A percentile compares a stretch with the other conserved stretches of the same genome.
Conservation (phyloP, 768 basidiomycete genomes). For the Daedaleopsis sinensis region DNA sequence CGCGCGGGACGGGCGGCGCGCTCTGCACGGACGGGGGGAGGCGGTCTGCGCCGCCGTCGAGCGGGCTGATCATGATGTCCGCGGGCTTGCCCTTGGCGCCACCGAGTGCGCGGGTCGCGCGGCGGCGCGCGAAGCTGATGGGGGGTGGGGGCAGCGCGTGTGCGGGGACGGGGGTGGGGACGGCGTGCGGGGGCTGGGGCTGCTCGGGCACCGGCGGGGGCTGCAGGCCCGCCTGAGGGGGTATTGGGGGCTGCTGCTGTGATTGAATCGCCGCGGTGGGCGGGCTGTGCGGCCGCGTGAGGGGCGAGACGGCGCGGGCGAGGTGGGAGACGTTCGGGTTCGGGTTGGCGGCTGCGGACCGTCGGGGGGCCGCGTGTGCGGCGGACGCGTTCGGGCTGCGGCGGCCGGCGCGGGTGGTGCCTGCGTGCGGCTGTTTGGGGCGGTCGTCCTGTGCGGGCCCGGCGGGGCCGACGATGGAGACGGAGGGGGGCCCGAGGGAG, state of each 20-base stretch:
- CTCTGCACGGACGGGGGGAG: constrained; percentile 74
- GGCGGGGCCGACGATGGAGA: constrained; percentile 28
- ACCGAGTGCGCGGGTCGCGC: constrained; percentile 63
- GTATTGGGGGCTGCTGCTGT: constrained; percentile 37
- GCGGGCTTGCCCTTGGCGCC: constrained; percentile 71
- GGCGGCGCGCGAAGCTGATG: constrained; percentile 77
- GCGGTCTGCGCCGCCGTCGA: constrained; percentile 56
- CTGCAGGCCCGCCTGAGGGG: constrained; percentile 20
- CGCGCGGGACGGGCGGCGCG: constrained; percentile 68
- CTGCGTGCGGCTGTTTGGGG: not conserved
- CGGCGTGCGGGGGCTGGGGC: constrained; percentile 20
- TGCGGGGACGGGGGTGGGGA: constrained; percentile 21
- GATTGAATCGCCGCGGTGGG: constrained; percentile 30
- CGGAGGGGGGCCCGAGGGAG: constrained; percentile 27
- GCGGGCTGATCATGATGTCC: constrained; percentile 76
- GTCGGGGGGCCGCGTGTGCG: constrained; percentile 21
- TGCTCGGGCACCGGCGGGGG: constrained; percentile 27
- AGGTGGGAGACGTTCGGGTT: constrained; percentile 23
- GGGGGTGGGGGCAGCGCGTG: constrained; percentile 64
- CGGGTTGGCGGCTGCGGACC: not conserved
- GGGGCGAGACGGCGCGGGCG: constrained; percentile 41
- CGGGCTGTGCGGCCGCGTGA: constrained; percentile 32
- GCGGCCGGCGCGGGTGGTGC: constrained; percentile 18
- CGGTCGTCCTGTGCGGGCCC: constrained; percentile 24
- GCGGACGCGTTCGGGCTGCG: constrained; percentile 41